Base-by-base conservation (phyloP, 2,329 filamentous ascomycete genomes). In the Pestalotiopsis sp. region DNA sequence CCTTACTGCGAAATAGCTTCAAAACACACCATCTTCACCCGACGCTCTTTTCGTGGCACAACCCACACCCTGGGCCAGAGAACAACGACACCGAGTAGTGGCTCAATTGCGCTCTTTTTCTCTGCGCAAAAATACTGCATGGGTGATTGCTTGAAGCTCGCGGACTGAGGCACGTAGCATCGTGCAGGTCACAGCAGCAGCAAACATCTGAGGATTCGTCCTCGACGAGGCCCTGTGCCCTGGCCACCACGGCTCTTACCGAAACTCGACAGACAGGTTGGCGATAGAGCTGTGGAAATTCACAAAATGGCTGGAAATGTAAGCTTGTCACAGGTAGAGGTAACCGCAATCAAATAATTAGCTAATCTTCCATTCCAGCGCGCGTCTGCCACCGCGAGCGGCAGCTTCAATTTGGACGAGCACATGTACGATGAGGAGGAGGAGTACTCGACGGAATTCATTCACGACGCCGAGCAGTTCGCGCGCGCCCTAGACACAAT, bases 401-500 rank as follows among this genome's bases (percentile, higher is more conserved):
- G 65, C 57, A 62, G 65, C 39, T 62, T 67, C 52, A 64, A 66
- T 7, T 55, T 69, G 62, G 68, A 67, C 39, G 58, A 65, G 26
- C 61, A 67, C 22, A 67, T 67, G 56, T 56, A 59, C 38, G 63
- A 66, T 44, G 59, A 38, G 26, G 60, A 67, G 13, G 57, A 58
- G 5, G 59, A 67, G 10, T 38, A 35, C 14, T 26, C 35, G 20
- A 64, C 48, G 40, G 72, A 72, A 20, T 77, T 78, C 62, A 64
- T 70, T 64, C 89, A 90, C 70, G 94, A 97, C 79, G 93, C 97
- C 68, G 94, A 97, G 80, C 86, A 89, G 58, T 98, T 98, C 76
- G 94, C 94, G 48, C 91, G 92, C 76, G 88, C 89, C 64, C 86
- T 98, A 24, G 94, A 98, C 80, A 86, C 89, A 66, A 95, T 94